phyloP scores from a whole-genome alignment of 2,329 filamentous ascomycete species.

The Tolypocladium nubicola region DNA sequence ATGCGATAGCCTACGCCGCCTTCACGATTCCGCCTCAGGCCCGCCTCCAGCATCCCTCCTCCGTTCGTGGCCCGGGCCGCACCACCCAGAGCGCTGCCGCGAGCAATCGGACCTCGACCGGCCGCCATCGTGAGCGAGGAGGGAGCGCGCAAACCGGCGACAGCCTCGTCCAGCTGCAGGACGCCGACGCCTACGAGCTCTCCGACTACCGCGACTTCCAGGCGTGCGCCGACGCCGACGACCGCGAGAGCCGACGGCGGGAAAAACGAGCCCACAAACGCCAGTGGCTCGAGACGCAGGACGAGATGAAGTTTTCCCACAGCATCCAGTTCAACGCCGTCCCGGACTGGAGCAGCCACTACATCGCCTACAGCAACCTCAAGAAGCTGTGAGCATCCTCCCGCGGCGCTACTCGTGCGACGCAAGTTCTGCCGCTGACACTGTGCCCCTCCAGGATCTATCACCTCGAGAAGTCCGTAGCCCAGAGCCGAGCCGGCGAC shows the following conservation, averaged over 20 bases:
- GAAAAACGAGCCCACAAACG: conserved; percentile 52
- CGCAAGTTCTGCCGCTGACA: background rate
- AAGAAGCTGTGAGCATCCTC: conserved; percentile 77
- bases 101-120: conserved; percentile 11
- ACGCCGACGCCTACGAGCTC: conserved; percentile 28
- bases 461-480: conserved; percentile 75
- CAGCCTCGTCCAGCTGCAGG: conserved; percentile 1
- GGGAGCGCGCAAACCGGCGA: conserved; percentile 15
- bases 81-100: conserved; percentile 8
- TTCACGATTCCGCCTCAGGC: conserved; percentile 23
- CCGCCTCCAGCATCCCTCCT: conserved; percentile 26
- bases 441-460: conserved; percentile 60
- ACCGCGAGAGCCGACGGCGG: conserved; percentile 21
- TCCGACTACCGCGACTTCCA: conserved; percentile 24
- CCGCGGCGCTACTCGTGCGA: background rate
- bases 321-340: conserved; percentile 99
- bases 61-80: conserved; percentile 19
- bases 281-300: conserved; percentile 57
- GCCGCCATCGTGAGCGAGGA: conserved; percentile 22
- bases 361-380: conserved; percentile 96
- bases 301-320: conserved; percentile 99
- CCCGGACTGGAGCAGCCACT: conserved; percentile 98
- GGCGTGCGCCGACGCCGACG: conserved; percentile 16
- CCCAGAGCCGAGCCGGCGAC: conserved; percentile 56
- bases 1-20: background rate